A percentile compares a stretch with the other conserved stretches of the same genome.
Evolutionary conservation across 805 yeast genomes (phyloP).

Genomic region (Lipomyces yamadae): DNA sequence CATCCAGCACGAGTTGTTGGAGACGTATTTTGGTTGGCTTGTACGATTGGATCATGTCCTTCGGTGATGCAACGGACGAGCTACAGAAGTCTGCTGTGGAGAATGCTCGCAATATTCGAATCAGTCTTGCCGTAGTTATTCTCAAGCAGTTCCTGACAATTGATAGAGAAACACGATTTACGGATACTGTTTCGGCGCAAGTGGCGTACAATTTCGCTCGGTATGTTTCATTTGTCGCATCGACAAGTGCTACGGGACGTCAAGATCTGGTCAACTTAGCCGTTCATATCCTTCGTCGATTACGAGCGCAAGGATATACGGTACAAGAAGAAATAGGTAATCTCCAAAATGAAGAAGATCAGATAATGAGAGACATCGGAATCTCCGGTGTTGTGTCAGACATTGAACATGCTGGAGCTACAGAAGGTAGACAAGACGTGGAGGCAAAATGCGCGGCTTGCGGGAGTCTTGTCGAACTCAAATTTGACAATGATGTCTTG

Average conservation of each 20-base stretch:
- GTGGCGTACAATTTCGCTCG: conserved; percentile 15
- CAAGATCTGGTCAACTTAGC: neutral
- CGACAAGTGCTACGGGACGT: neutral
- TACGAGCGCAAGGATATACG: neutral
- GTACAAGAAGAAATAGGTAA: neutral
- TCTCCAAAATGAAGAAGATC: neutral
- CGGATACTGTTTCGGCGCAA: conserved; percentile 6
- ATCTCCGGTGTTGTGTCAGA: neutral
- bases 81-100: neutral
- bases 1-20: neutral
- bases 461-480: conserved; percentile 21
- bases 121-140: neutral
- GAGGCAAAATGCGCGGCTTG: conserved; percentile 31
- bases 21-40: conserved; percentile 13
- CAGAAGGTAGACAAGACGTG: neutral
- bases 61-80: neutral
- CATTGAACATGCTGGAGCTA: neutral
- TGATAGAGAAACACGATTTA: neutral
- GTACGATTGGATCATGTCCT: conserved; percentile 10
- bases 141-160: no score
- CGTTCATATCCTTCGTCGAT: neutral
- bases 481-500: neutral
- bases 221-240: neutral
- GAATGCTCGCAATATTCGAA: neutral
- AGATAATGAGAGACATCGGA: neutral